phyloP scores from a whole-genome alignment of 2,329 filamentous ascomycete species.

The Neopestalotiopsis clavispora region DNA sequence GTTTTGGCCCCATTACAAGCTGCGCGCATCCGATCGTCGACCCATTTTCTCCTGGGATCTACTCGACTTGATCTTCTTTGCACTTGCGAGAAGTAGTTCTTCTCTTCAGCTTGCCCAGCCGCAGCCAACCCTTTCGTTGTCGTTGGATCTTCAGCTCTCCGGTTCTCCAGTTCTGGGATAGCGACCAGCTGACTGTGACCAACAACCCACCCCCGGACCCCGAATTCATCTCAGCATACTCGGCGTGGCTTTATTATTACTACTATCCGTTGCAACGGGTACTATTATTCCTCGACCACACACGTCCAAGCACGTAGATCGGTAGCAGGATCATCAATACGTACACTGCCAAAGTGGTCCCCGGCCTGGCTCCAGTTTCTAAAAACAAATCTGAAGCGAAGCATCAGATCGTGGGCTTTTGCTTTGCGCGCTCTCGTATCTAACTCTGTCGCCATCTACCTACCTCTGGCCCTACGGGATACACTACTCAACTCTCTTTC shows the following conservation, averaged over 20 bases:
- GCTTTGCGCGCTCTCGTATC: background rate
- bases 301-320: background rate
- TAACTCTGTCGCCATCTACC: background rate
- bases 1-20: background rate
- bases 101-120: background rate
- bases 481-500: too few species aligned
- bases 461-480: too few species aligned
- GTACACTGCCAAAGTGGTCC: background rate
- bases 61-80: background rate
- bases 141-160: conserved; percentile 1
- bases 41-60: background rate
- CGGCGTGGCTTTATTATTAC: background rate
- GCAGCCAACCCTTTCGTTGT: background rate
- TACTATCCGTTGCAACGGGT: background rate
- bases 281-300: background rate
- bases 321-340: too few species aligned
- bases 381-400: conserved; percentile 18
- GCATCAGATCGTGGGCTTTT: background rate
- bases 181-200: background rate
- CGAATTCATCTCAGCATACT: background rate
- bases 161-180: background rate
- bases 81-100: background rate
- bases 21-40: background rate
- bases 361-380: conserved; percentile 7
- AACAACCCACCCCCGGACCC: background rate